Conservation (phyloP, 164 flowering plant species). For the Sedum album region DNA sequence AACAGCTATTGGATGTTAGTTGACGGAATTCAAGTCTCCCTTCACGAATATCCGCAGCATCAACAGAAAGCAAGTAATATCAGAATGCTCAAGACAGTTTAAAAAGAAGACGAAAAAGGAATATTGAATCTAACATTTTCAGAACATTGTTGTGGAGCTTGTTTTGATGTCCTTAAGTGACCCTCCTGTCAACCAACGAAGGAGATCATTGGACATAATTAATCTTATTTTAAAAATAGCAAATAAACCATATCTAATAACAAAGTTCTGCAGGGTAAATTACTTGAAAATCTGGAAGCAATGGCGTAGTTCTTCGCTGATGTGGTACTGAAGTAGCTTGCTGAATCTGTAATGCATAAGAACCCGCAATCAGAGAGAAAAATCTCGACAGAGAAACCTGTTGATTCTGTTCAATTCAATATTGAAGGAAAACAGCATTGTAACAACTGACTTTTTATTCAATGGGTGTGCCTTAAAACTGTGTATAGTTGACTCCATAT, state of each 20-base stretch:
- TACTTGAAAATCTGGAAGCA: conserved; percentile 49
- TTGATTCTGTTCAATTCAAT: not conserved
- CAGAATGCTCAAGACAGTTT: not conserved
- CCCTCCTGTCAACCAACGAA: conserved; percentile 32
- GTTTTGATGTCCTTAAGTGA: conserved; percentile 47
- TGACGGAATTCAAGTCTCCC: too few relatives aligned
- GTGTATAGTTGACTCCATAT: conserved; percentile 17
- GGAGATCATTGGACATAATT: not conserved
- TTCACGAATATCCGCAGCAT: not conserved
- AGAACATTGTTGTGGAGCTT: conserved; percentile 39
- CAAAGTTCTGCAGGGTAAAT: not conserved
- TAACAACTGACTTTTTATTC: conserved; percentile 54
- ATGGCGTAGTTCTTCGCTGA: conserved; percentile 38
- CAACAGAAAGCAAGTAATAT: not conserved
- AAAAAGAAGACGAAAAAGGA: not conserved
- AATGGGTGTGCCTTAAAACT: conserved; percentile 53
- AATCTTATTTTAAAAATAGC: not conserved
- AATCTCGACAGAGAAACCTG: not conserved
- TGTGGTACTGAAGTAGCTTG: conserved; percentile 37
- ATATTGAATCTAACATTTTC: conserved; percentile 11
- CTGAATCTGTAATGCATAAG: conserved; percentile 39
- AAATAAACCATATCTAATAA: not conserved
- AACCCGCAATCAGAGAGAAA: not conserved
- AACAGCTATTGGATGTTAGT: too few relatives aligned
- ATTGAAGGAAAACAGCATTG: not conserved